Base-by-base conservation (phyloP, 2,329 filamentous ascomycete genomes). In the Botrytis elliptica region DNA sequence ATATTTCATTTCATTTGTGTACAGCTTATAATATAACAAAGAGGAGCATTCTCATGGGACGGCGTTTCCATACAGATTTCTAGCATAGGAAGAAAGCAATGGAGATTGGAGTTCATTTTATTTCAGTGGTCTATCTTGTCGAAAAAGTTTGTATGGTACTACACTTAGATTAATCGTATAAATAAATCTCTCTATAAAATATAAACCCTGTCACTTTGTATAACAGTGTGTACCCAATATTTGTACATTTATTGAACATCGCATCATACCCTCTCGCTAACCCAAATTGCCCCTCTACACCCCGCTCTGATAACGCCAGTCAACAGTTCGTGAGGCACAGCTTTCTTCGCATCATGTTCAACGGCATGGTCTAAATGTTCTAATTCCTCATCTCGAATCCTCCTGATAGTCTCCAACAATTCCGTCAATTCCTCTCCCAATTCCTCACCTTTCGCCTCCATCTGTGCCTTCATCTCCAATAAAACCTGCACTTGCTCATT, bases 291-390 rank as follows among this genome's bases (percentile, higher is more conserved):
- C 0, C 93, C 92, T 76, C 93, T 88, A 83, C 96, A 99, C 1
- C 96, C 96, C n/a, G 92, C 89, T 71, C 95, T 87, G 79, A 99
- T 98, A 12, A 95, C 88, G 63, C 92, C 92, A 0, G 94, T 97
- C 76, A 99, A 85, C 72, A 97, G 84, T 86, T 95, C 95, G 82
- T 98, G 95, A 44, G 95, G 95, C 82, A 91, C 89, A 9, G 96
- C 96, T 83, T 94, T 90, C 83, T 96, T 94, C 4, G 95, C 92
- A 84, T 98, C 95, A 80, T 98, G 92, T 82, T 96, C 92, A 33
- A 99, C 92, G 0, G 96, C 96, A 84, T 97, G 93, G 82, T 99
- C 96, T 77, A 99, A 84, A 85, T 99, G 96, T 86, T 99, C 96
- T 73, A 99, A 84, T 84, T 99, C 96, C 84, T 99, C 96, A 81